Conservation (phyloP, 768 basidiomycete species). For the Dendrothele bispora region DNA sequence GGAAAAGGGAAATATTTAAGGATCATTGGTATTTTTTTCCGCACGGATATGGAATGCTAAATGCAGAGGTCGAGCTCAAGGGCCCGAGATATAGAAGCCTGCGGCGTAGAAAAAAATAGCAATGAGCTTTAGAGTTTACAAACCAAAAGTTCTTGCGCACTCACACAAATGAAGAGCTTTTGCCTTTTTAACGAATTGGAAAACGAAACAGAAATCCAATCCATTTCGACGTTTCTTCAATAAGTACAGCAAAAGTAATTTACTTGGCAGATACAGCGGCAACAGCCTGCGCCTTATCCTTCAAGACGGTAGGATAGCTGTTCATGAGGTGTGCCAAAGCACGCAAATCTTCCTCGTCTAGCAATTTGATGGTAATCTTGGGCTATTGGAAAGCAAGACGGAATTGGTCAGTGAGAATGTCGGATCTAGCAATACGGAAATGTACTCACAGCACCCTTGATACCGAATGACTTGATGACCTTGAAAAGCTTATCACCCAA, state of each 20-base stretch:
- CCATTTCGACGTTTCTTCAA: neutral
- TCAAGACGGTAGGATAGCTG: slow-evolving; percentile 79
- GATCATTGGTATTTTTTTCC: too few species aligned
- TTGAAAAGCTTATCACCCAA: slow-evolving; percentile 77
- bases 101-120: neutral
- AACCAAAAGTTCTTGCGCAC: neutral
- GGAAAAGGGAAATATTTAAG: neutral
- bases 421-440: slow-evolving; percentile 1
- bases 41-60: too few species aligned
- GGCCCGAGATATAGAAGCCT: neutral
- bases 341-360: slow-evolving; percentile 85
- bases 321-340: slow-evolving; percentile 85
- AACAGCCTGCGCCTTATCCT: slow-evolving; percentile 64
- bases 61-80: neutral
- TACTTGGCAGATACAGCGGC: slow-evolving; percentile 20
- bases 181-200: neutral
- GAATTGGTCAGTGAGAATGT: slow-evolving; percentile 1
- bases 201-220: slow-evolving; percentile 1
- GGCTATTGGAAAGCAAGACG: slow-evolving; percentile 53
- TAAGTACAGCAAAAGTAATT: neutral
- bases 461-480: slow-evolving; percentile 74
- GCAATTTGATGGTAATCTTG: slow-evolving; percentile 78
- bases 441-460: slow-evolving; percentile 71
- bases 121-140: neutral
- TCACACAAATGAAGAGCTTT: neutral